Conservation (phyloP, 2,329 filamentous ascomycete genomes). For the Trichoderma sp. region DNA sequence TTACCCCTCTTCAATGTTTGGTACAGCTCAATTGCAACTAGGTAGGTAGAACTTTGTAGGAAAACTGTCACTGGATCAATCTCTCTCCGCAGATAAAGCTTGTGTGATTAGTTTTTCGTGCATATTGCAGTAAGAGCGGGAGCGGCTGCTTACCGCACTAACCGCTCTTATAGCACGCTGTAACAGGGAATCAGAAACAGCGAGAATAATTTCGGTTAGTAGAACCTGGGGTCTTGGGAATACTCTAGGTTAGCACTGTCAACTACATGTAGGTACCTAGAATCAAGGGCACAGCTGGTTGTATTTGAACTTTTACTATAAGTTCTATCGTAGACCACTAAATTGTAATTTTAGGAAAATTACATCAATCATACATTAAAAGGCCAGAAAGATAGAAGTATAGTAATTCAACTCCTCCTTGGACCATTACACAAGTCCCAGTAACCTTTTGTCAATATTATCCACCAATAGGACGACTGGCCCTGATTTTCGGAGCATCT, state of each 20-base stretch:
- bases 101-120: neutral
- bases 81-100: neutral
- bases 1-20: neutral
- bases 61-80: too few relatives aligned
- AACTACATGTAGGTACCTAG: too few relatives aligned
- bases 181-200: neutral
- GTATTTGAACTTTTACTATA: too few relatives aligned
- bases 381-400: too few relatives aligned
- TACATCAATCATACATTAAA: too few relatives aligned
- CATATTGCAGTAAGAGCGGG: neutral
- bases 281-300: too few relatives aligned
- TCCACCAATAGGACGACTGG: neutral
- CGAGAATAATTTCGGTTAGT: neutral
- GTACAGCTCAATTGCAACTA: neutral
- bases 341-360: too few relatives aligned
- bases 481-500: neutral
- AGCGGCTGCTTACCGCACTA: neutral
- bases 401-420: neutral
- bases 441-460: neutral
- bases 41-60: too few relatives aligned
- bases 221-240: too few relatives aligned
- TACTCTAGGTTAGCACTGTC: too few relatives aligned
- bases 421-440: too few relatives aligned
- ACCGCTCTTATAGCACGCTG: neutral
- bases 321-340: too few relatives aligned